Conservation (phyloP, 129 eudicot species). For the Flaveria robusta region DNA sequence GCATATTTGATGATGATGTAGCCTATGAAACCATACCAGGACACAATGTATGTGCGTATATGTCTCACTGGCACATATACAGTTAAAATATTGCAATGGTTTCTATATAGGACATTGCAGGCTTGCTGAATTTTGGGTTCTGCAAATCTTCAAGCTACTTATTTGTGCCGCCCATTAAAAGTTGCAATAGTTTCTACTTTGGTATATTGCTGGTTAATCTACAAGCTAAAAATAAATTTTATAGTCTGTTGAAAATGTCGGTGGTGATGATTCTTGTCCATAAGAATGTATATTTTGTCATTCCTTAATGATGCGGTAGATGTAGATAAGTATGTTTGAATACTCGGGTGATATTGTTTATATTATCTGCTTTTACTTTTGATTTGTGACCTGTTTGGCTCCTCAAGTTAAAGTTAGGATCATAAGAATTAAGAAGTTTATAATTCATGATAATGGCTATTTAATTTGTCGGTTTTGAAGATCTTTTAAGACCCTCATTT, state of each 20-base stretch:
- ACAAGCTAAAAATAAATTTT: not conserved
- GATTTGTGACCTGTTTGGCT: not conserved
- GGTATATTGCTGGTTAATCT: not conserved
- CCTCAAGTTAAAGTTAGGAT: not conserved
- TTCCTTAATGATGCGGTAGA: not conserved
- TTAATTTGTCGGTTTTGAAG: not conserved
- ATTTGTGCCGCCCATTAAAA: not conserved
- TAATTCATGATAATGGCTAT: not conserved
- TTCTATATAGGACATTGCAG: slow-evolving; percentile 5
- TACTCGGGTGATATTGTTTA: not conserved
- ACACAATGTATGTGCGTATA: not conserved
- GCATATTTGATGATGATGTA: not conserved
- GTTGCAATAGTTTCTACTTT: not conserved
- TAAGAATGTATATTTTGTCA: not conserved
- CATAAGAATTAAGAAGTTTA: slow-evolving; percentile 17
- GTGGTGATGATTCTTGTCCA: not conserved
- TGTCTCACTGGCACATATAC: not conserved
- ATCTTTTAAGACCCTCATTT: not conserved
- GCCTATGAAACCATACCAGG: not conserved
- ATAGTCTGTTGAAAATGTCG: not conserved
- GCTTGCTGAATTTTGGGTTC: not conserved
- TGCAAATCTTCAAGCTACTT: not conserved
- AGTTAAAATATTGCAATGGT: not conserved
- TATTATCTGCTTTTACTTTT: slow-evolving; percentile 1
- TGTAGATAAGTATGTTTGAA: not conserved